phyloP scores from a whole-genome alignment of 192 early-diverging fungal species.

The Martensiomyces pterosporus region DNA sequence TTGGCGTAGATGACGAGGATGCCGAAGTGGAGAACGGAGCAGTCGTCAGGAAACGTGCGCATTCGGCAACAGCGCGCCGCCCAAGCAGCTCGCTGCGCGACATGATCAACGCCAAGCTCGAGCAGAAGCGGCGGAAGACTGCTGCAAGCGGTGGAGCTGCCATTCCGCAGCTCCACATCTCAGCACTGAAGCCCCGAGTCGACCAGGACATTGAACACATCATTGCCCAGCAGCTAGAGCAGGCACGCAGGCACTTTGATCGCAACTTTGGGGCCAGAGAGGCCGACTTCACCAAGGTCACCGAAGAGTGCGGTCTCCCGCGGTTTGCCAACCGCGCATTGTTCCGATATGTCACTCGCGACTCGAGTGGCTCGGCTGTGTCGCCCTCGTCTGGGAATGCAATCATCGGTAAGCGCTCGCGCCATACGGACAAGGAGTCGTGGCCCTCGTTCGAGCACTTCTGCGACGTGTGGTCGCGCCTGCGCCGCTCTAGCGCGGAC shows the following conservation, averaged over 20 bases:
- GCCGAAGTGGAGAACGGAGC: neutral
- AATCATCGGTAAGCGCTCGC: constrained; percentile 34
- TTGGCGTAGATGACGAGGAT: constrained; percentile 8
- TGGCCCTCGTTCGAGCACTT: constrained; percentile 24
- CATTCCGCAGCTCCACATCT: constrained; percentile 37
- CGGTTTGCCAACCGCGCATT: constrained; percentile 67
- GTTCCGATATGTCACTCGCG: constrained; percentile 43
- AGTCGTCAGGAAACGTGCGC: neutral
- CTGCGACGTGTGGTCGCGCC: constrained; percentile 36
- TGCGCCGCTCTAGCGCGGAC: constrained; percentile 46
- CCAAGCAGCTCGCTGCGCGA: constrained; percentile 9
- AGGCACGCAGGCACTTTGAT: constrained; percentile 33
- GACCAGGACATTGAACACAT: constrained; percentile 15
- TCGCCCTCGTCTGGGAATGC: constrained; percentile 13
- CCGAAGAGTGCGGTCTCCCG: constrained; percentile 57
- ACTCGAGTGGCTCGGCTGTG: constrained; percentile 4
- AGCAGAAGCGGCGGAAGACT: constrained; percentile 16
- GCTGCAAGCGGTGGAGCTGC: neutral
- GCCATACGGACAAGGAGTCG: constrained; percentile 38
- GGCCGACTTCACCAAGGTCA: constrained; percentile 52
- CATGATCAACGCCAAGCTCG: constrained; percentile 4
- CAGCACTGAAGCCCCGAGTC: constrained; percentile 26
- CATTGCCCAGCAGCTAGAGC: constrained; percentile 30
- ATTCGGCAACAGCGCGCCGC: constrained; percentile 11
- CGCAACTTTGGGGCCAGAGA: constrained; percentile 47